A percentile compares a stretch with the other conserved stretches of the same genome.
Conservation (phyloP, 768 basidiomycete genomes). For the Amanita rimosa region DNA sequence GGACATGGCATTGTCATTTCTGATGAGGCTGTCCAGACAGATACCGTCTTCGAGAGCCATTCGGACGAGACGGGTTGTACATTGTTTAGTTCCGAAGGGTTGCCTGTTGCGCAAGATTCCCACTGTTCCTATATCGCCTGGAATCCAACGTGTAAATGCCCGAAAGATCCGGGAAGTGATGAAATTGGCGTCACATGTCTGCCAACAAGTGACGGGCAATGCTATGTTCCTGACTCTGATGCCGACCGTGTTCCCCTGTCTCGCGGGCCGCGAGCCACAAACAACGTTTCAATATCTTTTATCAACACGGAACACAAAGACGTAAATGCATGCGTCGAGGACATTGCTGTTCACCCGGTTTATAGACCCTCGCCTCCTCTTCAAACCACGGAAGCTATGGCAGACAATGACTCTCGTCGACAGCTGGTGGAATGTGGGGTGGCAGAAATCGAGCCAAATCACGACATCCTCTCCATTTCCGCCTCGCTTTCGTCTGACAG, state of each 20-base stretch:
- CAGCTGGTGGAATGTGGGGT: no score
- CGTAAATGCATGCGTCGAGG: no score
- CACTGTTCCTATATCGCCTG: background rate
- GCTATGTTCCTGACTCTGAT: background rate
- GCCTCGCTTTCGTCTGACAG: background rate
- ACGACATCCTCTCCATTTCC: background rate
- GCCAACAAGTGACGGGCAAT: no score
- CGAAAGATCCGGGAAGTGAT: background rate
- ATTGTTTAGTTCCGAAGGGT: background rate
- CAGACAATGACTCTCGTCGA: no score
- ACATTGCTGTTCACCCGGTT: no score
- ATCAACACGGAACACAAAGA: background rate
- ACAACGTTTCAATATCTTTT: no score
- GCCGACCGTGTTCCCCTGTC: no score
- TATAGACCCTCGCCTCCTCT: no score
- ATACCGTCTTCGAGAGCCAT: background rate
- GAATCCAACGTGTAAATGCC: background rate
- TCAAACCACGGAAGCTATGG: no score
- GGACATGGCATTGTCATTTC: background rate
- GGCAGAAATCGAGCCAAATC: background rate
- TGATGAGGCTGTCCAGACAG: background rate
- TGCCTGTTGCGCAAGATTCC: background rate
- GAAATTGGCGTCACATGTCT: background rate
- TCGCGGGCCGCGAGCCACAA: no score
- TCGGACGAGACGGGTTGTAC: constrained; percentile 1